These are phyloP conservation scores for Musa acuminata DNA, from an alignment of 176 grass and related monocot species.

Conservation along the genomic window DNA sequence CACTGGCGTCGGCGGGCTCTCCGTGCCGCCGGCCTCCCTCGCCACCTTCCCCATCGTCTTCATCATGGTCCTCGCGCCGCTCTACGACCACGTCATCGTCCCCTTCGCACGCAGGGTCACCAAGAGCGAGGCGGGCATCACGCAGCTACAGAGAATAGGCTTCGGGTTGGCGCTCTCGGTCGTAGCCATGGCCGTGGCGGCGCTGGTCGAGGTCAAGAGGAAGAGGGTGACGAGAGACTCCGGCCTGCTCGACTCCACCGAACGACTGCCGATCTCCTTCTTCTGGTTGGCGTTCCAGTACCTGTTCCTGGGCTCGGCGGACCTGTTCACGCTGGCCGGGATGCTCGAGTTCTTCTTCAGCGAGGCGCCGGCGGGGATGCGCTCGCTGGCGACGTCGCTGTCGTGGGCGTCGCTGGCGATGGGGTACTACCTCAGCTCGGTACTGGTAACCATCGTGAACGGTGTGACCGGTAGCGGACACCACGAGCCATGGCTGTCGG, in stretches of 20 bases:
- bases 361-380: slow-evolving; percentile 50
- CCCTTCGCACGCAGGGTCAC: slow-evolving; percentile 39
- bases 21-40: slow-evolving; percentile 49
- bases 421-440: slow-evolving; percentile 43
- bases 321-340: slow-evolving; percentile 57
- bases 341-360: slow-evolving; percentile 77
- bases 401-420: slow-evolving; percentile 50
- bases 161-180: slow-evolving; percentile 31
- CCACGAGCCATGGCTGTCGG: slow-evolving; percentile 36
- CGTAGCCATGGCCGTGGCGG: slow-evolving; percentile 29
- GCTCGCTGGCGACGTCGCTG: slow-evolving; percentile 52
- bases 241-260: background rate
- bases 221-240: slow-evolving; percentile 10
- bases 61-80: slow-evolving; percentile 41
- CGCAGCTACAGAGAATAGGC: slow-evolving; percentile 52
- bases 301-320: slow-evolving; percentile 48
- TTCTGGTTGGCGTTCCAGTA: slow-evolving; percentile 67
- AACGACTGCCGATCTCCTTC: slow-evolving; percentile 25
- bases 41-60: slow-evolving; percentile 44
- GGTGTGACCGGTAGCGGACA: slow-evolving; percentile 14
- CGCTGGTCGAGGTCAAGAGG: slow-evolving; percentile 39
- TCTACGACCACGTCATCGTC: slow-evolving; percentile 36
- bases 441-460: slow-evolving; percentile 47
- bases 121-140: slow-evolving; percentile 30
- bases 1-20: slow-evolving; percentile 37